Evolutionary conservation across 768 basidiomycete species (phyloP).

Genomic region (Leucocoprinus sp.): DNA sequence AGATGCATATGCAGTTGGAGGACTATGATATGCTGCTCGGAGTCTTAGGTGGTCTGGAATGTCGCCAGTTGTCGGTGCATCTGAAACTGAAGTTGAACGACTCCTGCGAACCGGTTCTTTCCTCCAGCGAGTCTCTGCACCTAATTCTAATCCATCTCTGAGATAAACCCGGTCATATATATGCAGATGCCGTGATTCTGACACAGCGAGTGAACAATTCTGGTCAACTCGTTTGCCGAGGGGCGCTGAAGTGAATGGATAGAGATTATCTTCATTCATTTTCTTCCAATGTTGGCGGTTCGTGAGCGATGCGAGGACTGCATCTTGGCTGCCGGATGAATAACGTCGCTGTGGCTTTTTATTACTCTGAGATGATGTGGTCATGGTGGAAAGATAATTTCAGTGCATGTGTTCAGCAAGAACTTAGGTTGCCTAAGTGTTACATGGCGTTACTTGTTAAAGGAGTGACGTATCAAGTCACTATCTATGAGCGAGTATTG

Average conservation of each 20-base stretch:
- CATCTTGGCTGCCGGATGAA: slow-evolving; percentile 8
- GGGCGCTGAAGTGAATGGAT: slow-evolving; percentile 3
- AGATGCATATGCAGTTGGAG: slow-evolving; percentile 56
- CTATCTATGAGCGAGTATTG: slow-evolving; percentile 90
- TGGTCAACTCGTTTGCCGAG: neutral
- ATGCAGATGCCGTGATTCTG: slow-evolving; percentile 2
- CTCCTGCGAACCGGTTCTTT: slow-evolving; percentile 1
- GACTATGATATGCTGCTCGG: slow-evolving; percentile 1
- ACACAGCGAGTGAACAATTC: neutral
- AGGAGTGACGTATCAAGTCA: too few species aligned
- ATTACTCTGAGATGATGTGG: slow-evolving; percentile 1
- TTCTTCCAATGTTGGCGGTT: neutral
- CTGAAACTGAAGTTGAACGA: slow-evolving; percentile 1
- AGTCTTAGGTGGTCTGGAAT: neutral
- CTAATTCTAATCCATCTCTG: slow-evolving; percentile 6
- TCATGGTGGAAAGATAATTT: slow-evolving; percentile 2
- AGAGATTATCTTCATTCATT: neutral
- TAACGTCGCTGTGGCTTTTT: slow-evolving; percentile 6
- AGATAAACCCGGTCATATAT: slow-evolving; percentile 3
- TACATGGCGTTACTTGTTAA: too few species aligned
- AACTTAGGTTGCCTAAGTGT: too few species aligned
- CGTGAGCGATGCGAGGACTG: neutral
- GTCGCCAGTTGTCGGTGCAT: neutral
- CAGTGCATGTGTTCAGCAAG: neutral
- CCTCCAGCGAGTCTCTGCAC: slow-evolving; percentile 1